Percentiles rank a stretch among this genome's conserved stretches.
phyloP scores from a whole-genome alignment of 2,329 filamentous ascomycete species.

The Cercospora nicotianae region DNA sequence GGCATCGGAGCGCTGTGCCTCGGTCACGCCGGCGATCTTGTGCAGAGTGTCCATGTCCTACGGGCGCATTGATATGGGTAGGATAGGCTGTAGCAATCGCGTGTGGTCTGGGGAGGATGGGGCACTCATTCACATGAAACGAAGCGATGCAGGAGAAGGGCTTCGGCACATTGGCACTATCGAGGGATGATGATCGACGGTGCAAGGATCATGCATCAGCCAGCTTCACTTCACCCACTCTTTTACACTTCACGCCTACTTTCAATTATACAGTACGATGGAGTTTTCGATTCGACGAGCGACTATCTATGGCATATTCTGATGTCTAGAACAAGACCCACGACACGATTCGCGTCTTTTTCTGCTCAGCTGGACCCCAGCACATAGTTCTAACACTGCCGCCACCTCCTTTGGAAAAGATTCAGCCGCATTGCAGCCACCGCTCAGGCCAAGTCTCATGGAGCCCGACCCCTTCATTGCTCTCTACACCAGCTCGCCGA shows the following conservation, averaged over 20 bases:
- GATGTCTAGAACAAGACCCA: neutral
- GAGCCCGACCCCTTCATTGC: neutral
- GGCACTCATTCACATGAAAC: constrained; percentile 1
- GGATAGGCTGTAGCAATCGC: constrained; percentile 9
- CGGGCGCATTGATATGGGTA: constrained; percentile 6
- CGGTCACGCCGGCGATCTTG: constrained; percentile 38
- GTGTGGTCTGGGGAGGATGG: neutral
- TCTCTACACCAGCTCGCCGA: neutral
- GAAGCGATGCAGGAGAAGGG: neutral
- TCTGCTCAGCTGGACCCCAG: neutral
- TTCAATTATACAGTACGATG: neutral
- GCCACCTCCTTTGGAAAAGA: neutral
- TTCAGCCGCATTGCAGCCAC: neutral
- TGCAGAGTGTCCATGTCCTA: constrained; percentile 38
- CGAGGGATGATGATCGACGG: constrained; percentile 2
- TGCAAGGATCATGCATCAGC: neutral
- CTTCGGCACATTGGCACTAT: neutral
- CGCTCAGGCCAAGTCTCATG: neutral
- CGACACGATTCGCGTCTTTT: neutral
- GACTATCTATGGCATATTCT: neutral
- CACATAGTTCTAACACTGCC: neutral
- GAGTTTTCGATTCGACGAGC: neutral
- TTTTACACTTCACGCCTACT: neutral
- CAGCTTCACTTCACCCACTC: neutral
- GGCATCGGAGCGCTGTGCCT: constrained; percentile 28